A percentile compares a stretch with the other conserved stretches of the same genome.
Evolutionary conservation across 192 early-diverging fungal genomes (phyloP).

Genomic region (Mortierella hygrophila): DNA sequence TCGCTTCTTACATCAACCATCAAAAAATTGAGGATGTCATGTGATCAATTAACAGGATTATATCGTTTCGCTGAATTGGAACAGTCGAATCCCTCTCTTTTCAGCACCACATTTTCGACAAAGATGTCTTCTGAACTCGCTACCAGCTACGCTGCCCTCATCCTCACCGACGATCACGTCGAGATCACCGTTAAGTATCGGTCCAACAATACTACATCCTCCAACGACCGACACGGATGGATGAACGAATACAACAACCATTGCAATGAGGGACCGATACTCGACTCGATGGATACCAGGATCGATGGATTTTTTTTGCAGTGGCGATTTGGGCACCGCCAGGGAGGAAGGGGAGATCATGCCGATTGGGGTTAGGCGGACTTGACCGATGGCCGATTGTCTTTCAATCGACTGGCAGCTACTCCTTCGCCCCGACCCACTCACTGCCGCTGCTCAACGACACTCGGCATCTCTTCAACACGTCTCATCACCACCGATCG

Average conservation of each 20-base stretch:
- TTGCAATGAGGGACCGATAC: background rate
- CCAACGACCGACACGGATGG: constrained; percentile 4
- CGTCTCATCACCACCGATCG: no score
- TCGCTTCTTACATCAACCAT: background rate
- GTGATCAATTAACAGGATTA: background rate
- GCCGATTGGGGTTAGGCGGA: background rate
- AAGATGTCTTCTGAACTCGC: constrained; percentile 78
- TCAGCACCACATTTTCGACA: constrained; percentile 24
- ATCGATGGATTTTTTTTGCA: constrained; percentile 25
- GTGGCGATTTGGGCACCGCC: background rate
- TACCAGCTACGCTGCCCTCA: constrained; percentile 96
- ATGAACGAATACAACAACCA: background rate
- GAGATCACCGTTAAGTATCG: constrained; percentile 91
- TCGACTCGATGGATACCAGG: background rate
- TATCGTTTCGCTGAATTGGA: background rate
- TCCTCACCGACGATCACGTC: constrained; percentile 98
- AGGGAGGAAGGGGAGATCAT: background rate
- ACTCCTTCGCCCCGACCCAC: background rate
- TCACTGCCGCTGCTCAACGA: background rate
- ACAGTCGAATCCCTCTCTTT: constrained; percentile 33
- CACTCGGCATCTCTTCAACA: background rate
- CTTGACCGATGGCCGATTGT: background rate
- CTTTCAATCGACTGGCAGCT: background rate
- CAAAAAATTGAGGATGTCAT: background rate
- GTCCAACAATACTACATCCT: constrained; percentile 3